A percentile compares a stretch with the other conserved stretches of the same genome.
phyloP scores from a whole-genome alignment of 78 protist species.

The Dictyostelium brefeldianum region DNA sequence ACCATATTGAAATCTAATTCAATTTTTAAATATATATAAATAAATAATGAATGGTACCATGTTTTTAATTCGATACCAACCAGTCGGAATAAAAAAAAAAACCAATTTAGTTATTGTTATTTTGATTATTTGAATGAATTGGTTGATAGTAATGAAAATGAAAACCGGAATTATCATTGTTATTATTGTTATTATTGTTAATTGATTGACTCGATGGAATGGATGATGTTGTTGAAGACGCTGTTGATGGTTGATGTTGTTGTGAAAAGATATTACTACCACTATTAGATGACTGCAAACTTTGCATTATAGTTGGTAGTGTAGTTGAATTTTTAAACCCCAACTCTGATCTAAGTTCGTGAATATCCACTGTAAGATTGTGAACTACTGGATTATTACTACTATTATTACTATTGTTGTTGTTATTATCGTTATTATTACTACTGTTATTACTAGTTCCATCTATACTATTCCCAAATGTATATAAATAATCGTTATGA shows the following conservation, averaged over 20 bases:
- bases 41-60: neutral
- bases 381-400: neutral
- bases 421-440: neutral
- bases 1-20: neutral
- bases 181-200: too few relatives aligned
- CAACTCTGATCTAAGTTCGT: too few relatives aligned
- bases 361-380: too few relatives aligned
- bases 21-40: neutral
- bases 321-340: neutral
- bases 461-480: neutral
- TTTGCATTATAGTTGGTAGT: constrained; percentile 7
- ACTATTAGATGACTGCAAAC: constrained; percentile 6
- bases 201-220: constrained; percentile 10
- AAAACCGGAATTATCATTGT: neutral
- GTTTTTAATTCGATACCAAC: neutral
- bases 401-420: neutral
- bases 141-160: constrained; percentile 65
- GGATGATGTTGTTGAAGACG: constrained; percentile 17
- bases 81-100: constrained; percentile 18
- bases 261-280: constrained; percentile 3
- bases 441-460: neutral
- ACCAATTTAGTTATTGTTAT: neutral
- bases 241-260: neutral
- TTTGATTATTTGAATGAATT: constrained; percentile 18
- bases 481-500: neutral